Evolutionary conservation across 2,329 filamentous ascomycete genomes (phyloP), one percentile per base, ranked within the genome.

Genomic region (Waltergamsia citrina): DNA sequence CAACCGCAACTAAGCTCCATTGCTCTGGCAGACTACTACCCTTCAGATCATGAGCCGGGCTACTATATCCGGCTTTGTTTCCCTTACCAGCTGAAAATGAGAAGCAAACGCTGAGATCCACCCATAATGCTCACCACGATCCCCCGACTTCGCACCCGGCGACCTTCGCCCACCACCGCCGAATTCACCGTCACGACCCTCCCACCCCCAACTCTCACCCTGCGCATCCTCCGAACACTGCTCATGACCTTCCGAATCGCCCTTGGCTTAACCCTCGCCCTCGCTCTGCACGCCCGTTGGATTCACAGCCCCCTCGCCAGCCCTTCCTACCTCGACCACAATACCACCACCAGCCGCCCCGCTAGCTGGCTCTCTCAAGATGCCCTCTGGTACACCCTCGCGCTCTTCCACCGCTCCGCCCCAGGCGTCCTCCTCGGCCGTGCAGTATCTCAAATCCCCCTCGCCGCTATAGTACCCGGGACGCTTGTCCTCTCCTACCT

Each of bases 151-250:
- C 69, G 65, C 46, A 71, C 71, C 40, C 70, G 76, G 43, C 73
- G 77, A 16, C 83, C 85, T 32, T 88, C 92, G 17, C 81, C 85
- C 30, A 93, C 87, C 3, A 94, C 92, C n/a, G 79, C 85, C 53
- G 82, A 85, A 44, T 96, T 90, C 68, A 93, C 83, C 20, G 85
- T 95, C 36, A 92, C 88, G 23, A 95, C 88, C 38, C 75, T 78
- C 29, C 76, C 83, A 1, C 59, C 63, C 0, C 52, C 60, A 4
- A 70, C 69, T 1, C 39, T 71, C 12, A 47, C 67, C 3, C 57
- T 70, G 6, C 68, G 63, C 26, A 42, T 69, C 22, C 51, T 71
- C 15, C 55, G 68, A 33, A 39, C 53, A 29, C 42, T 67, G 29
- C 56, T 71, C 24, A 49, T 66, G 38, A 45, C 65, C 36, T 33